These are phyloP conservation scores for Paramecium tetraurelia DNA, from an alignment of 73 alveolate species.

Conservation along the genomic window DNA sequence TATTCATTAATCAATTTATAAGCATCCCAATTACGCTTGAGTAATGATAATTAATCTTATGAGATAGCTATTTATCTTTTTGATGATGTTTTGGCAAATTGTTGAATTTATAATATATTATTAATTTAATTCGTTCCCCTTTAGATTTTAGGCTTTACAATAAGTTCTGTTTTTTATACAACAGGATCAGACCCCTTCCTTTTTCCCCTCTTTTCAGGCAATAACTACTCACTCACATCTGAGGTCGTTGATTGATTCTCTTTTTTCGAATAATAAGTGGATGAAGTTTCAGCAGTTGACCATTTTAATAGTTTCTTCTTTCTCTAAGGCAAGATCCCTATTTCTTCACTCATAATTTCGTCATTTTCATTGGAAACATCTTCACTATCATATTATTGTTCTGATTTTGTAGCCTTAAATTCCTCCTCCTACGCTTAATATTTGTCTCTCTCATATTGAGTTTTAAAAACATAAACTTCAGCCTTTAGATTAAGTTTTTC, in stretches of 20 bases:
- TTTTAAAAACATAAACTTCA: not conserved
- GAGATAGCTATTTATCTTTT: not conserved
- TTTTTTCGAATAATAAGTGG: not conserved
- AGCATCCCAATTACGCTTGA: not conserved
- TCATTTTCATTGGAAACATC: not conserved
- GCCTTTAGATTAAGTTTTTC: not conserved
- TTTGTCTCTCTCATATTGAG: not conserved
- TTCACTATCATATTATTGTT: not conserved
- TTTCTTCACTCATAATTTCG: not conserved
- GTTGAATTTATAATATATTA: not conserved
- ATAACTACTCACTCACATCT: not conserved
- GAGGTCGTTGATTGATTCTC: not conserved
- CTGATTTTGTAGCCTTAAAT: not conserved
- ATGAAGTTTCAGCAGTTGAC: not conserved
- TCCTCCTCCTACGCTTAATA: not conserved
- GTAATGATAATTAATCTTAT: not conserved
- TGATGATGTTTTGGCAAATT: not conserved
- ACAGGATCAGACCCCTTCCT: not conserved
- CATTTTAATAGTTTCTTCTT: not conserved
- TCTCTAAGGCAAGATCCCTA: not conserved
- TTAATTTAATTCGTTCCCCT: not conserved
- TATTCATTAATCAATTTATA: not conserved
- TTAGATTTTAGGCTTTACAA: not conserved
- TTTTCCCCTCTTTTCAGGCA: not conserved
- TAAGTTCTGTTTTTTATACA: not conserved